Percentiles rank a stretch among this genome's conserved stretches.
Evolutionary conservation across 495 filamentous ascomycete genomes (phyloP).

Genomic region (Hypoxylon perforatum): DNA sequence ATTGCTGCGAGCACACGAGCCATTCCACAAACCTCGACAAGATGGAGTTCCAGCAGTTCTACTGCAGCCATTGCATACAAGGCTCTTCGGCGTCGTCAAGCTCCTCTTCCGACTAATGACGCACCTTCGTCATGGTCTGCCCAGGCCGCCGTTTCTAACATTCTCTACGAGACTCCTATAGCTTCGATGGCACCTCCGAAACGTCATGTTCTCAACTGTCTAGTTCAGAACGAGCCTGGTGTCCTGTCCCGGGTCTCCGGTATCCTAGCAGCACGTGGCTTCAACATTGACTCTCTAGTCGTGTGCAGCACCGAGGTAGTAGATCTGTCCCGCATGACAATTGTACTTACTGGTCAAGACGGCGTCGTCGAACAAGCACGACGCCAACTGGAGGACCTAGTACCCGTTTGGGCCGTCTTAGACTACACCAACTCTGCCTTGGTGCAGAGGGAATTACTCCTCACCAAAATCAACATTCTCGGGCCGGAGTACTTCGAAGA

Average conservation of each 20-base stretch:
- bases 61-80: conserved; percentile 98
- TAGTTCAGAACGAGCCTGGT: conserved; percentile 98
- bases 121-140: conserved; percentile 87
- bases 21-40: conserved; percentile 35
- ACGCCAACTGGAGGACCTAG: conserved; percentile 93
- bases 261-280: conserved; percentile 93
- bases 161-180: conserved; percentile 96
- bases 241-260: conserved; percentile 96
- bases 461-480: conserved; percentile 96
- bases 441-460: conserved; percentile 94
- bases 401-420: conserved; percentile 97
- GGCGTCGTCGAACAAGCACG: conserved; percentile 98
- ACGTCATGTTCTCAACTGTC: conserved; percentile 94
- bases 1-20: conserved; percentile 28
- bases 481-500: conserved; percentile 99
- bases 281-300: conserved; percentile 98
- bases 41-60: conserved; percentile 67
- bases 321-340: conserved; percentile 97
- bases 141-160: conserved; percentile 93
- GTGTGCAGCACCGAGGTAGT: conserved; percentile 99
- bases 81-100: conserved; percentile 88
- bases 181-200: conserved; percentile 87
- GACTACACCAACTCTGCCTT: conserved; percentile 93
- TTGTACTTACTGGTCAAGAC: conserved; percentile 94
- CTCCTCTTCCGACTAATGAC: conserved; percentile 81